These are phyloP conservation scores for Parascedosporium putredinis DNA, from an alignment of 2,329 filamentous ascomycete genomes.

Conservation along the genomic window DNA sequence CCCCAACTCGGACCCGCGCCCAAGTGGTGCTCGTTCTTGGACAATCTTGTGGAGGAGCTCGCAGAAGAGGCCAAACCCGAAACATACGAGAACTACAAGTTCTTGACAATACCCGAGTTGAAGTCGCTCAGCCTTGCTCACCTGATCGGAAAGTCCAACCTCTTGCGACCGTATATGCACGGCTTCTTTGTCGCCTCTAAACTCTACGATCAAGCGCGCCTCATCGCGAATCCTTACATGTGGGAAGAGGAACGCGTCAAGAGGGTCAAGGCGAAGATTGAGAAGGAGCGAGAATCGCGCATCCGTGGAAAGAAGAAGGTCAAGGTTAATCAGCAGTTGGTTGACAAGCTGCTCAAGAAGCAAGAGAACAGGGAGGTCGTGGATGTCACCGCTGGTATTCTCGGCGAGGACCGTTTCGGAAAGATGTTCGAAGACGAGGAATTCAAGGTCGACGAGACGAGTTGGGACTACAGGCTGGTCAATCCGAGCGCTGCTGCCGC, in stretches of 20 bases:
- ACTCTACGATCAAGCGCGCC: constrained; percentile 84
- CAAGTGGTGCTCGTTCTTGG: constrained; percentile 91
- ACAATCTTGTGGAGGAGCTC: constrained; percentile 98
- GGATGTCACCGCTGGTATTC: constrained; percentile 52
- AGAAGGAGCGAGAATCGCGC: constrained; percentile 89
- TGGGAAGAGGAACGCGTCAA: constrained; percentile 89
- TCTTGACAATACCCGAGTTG: constrained; percentile 80
- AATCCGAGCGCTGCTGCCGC: constrained; percentile 64
- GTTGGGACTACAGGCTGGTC: constrained; percentile 73
- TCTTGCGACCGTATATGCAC: constrained; percentile 95
- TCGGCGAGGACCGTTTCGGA: constrained; percentile 79
- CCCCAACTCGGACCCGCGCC: constrained; percentile 88
- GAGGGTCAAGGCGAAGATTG: constrained; percentile 86
- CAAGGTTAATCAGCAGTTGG: constrained; percentile 83
- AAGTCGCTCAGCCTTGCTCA: constrained; percentile 79
- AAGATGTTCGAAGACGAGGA: constrained; percentile 87
- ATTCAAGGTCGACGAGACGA: constrained; percentile 83
- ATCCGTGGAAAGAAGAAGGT: constrained; percentile 94
- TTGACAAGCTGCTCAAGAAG: constrained; percentile 61
- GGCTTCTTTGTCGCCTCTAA: constrained; percentile 96
- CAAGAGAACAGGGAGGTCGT: constrained; percentile 49
- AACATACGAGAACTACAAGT: constrained; percentile 99
- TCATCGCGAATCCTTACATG: constrained; percentile 89
- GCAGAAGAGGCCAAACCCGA: constrained; percentile 69
- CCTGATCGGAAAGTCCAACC: constrained; percentile 78